phyloP scores from a whole-genome alignment of 169 alveolate genomes.

The Plasmodium berghei region DNA sequence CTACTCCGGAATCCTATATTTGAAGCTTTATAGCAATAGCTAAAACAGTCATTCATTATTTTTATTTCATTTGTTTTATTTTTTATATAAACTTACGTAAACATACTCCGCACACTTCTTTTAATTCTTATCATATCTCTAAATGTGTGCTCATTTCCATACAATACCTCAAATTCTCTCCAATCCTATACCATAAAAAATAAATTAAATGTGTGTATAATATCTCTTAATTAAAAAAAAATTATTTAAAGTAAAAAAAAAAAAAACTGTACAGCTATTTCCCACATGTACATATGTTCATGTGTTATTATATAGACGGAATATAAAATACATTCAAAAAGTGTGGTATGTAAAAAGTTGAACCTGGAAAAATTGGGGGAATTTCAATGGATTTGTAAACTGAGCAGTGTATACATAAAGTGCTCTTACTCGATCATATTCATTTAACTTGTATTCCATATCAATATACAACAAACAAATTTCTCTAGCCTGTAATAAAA shows the following conservation, averaged over 20 bases:
- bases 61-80: too few relatives aligned
- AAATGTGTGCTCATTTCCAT: constrained; percentile 91
- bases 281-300: background rate
- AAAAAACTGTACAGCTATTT: background rate
- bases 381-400: constrained; percentile 86
- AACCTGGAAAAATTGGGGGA: constrained; percentile 70
- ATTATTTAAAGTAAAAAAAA: background rate
- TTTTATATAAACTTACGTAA: constrained; percentile 21
- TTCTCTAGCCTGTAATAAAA: constrained; percentile 79
- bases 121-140: constrained; percentile 87
- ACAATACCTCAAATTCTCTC: constrained; percentile 91
- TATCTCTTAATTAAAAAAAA: background rate
- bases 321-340: background rate
- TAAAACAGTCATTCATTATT: too few relatives aligned
- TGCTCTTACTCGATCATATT: constrained; percentile 93
- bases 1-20: too few relatives aligned
- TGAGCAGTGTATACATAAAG: constrained; percentile 88
- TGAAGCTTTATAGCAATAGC: too few relatives aligned
- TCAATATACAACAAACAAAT: constrained; percentile 91
- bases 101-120: constrained; percentile 57
- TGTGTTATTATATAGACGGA: background rate
- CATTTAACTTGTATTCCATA: constrained; percentile 91
- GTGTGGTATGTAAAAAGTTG: background rate
- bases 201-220: background rate
- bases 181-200: constrained; percentile 77